Percentiles rank a stretch among this genome's conserved stretches.
Evolutionary conservation across 2,329 filamentous ascomycete genomes (phyloP).

Genomic region (Ceratocystis variospora): DNA sequence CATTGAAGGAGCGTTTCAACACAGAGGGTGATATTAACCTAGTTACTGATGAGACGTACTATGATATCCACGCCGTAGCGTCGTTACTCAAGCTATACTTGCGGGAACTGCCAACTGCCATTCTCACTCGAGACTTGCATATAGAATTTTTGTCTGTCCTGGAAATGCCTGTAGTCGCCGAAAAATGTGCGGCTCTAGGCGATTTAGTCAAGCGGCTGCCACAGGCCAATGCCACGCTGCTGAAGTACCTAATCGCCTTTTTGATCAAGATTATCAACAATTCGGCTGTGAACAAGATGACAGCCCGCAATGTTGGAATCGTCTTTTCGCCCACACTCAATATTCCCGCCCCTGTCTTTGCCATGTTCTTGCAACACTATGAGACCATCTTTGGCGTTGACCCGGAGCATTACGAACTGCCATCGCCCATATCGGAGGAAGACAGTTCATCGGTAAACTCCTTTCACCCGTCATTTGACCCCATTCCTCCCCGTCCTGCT

Average conservation of each 20-base stretch:
- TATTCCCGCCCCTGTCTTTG: slow-evolving; percentile 88
- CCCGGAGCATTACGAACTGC: slow-evolving; percentile 49
- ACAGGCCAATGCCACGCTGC: slow-evolving; percentile 61
- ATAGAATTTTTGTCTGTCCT: slow-evolving; percentile 75
- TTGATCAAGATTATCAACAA: slow-evolving; percentile 88
- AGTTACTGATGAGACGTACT: slow-evolving; percentile 66
- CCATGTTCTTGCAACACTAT: slow-evolving; percentile 84
- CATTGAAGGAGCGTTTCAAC: slow-evolving; percentile 85
- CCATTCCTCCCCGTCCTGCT: slow-evolving; percentile 33
- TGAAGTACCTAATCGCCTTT: slow-evolving; percentile 77
- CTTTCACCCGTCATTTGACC: slow-evolving; percentile 15
- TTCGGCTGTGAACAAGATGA: slow-evolving; percentile 90
- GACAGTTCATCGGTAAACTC: slow-evolving; percentile 22
- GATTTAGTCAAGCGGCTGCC: slow-evolving; percentile 70
- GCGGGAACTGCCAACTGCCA: slow-evolving; percentile 78
- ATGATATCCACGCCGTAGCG: slow-evolving; percentile 92
- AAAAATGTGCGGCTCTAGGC: slow-evolving; percentile 66
- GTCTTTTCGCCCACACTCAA: slow-evolving; percentile 96
- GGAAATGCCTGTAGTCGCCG: slow-evolving; percentile 58
- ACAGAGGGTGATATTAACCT: slow-evolving; percentile 82
- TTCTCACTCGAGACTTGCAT: slow-evolving; percentile 81
- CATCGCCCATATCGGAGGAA: slow-evolving; percentile 31
- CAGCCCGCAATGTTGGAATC: slow-evolving; percentile 89
- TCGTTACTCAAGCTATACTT: slow-evolving; percentile 89
- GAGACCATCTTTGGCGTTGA: slow-evolving; percentile 66